Conservation (phyloP, 768 basidiomycete genomes). For the Sporobolomyces pararoseus region DNA sequence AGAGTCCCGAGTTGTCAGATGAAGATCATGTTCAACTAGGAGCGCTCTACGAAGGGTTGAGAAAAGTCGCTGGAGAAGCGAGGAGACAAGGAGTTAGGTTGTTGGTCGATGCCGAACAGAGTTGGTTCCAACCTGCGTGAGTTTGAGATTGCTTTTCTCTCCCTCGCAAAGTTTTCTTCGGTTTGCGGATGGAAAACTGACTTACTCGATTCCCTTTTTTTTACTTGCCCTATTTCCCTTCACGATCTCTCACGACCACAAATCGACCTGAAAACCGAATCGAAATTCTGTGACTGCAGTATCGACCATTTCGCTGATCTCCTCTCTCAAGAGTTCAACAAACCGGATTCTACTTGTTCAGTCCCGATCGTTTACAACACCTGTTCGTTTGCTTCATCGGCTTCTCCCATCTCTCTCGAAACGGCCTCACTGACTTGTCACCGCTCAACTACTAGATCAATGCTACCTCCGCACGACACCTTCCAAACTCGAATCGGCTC, state of each 20-base stretch:
- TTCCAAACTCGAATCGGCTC: slow-evolving; percentile 32
- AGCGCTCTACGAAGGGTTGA: slow-evolving; percentile 39
- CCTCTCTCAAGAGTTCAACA: slow-evolving; percentile 45
- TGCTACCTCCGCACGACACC: slow-evolving; percentile 40
- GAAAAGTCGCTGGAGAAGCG: slow-evolving; percentile 40
- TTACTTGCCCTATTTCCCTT: too few species aligned
- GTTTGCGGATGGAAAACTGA: too few species aligned
- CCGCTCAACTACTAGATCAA: slow-evolving; percentile 25
- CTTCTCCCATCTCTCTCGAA: too few species aligned
- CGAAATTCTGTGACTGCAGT: too few species aligned
- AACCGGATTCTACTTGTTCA: slow-evolving; percentile 18
- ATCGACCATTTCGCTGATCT: slow-evolving; percentile 45
- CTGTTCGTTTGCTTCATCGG: neutral
- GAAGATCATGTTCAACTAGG: slow-evolving; percentile 41
- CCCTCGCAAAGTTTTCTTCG: neutral
- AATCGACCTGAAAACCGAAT: too few species aligned
- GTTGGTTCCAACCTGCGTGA: slow-evolving; percentile 45
- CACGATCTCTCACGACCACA: too few species aligned
- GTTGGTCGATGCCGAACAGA: slow-evolving; percentile 46
- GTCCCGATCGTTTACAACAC: slow-evolving; percentile 39
- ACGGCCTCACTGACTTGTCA: too few species aligned
- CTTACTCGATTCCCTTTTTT: too few species aligned
- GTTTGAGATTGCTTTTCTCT: neutral
- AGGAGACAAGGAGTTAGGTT: slow-evolving; percentile 41
- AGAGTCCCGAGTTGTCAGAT: slow-evolving; percentile 30